A percentile compares a stretch with the other conserved stretches of the same genome.
Conservation (phyloP, 2,329 filamentous ascomycete genomes). For the Microcyclosporella mali region DNA sequence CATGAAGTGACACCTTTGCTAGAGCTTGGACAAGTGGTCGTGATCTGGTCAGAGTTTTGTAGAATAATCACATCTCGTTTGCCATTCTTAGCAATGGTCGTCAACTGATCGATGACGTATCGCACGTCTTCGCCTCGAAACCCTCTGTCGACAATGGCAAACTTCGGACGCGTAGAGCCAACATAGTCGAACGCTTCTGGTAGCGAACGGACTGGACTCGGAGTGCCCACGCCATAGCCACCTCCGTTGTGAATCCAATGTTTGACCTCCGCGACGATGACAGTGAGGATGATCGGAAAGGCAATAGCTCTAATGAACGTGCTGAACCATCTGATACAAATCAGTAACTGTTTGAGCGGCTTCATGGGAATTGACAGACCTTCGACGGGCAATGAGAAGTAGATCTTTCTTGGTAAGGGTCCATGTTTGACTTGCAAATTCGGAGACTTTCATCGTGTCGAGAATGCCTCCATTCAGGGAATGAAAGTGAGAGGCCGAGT, state of each 20-base stretch:
- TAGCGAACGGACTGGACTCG: slow-evolving; percentile 57
- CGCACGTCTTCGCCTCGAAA: slow-evolving; percentile 61
- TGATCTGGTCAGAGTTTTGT: slow-evolving; percentile 53
- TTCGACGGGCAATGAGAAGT: slow-evolving; percentile 46
- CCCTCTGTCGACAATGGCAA: slow-evolving; percentile 73
- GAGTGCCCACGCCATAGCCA: slow-evolving; percentile 61
- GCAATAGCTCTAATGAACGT: slow-evolving; percentile 50
- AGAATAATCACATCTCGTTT: slow-evolving; percentile 51
- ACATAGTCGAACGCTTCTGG: slow-evolving; percentile 55
- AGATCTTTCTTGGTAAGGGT: slow-evolving; percentile 52
- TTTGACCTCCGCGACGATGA: slow-evolving; percentile 49
- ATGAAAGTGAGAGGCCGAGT: no score
- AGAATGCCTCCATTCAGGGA: neutral
- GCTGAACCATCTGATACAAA: slow-evolving; percentile 35
- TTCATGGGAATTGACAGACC: slow-evolving; percentile 15
- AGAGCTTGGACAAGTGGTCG: slow-evolving; percentile 52
- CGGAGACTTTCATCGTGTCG: slow-evolving; percentile 9
- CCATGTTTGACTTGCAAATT: slow-evolving; percentile 41
- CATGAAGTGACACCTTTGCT: slow-evolving; percentile 59
- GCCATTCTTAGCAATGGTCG: slow-evolving; percentile 49
- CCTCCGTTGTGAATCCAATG: slow-evolving; percentile 75
- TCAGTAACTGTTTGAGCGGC: no score
- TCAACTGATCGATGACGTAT: slow-evolving; percentile 59
- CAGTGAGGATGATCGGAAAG: slow-evolving; percentile 49
- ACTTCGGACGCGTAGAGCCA: slow-evolving; percentile 54